phyloP scores from a whole-genome alignment of 176 grass and related monocot genomes.

The Thalia dealbata region DNA sequence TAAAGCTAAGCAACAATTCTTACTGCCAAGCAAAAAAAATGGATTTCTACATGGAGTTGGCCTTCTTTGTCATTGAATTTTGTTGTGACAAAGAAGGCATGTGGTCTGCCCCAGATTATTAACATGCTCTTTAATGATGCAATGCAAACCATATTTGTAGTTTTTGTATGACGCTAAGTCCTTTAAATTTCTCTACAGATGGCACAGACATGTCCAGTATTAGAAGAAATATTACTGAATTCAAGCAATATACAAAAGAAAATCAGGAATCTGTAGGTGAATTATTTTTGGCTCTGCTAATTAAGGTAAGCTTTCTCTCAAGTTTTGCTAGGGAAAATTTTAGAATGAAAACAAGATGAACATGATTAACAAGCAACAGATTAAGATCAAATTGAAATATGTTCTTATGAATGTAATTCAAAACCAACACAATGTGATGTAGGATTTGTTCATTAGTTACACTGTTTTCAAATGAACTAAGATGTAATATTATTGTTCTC shows the following conservation, averaged over 20 bases:
- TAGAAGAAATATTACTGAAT: constrained; percentile 27
- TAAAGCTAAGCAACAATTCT: not conserved
- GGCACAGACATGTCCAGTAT: constrained; percentile 38
- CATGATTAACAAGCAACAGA: not conserved
- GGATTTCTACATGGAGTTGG: too few species aligned
- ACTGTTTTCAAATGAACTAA: not conserved
- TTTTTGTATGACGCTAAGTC: not conserved
- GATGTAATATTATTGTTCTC: not conserved
- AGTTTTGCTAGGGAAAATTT: not conserved
- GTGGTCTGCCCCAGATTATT: not conserved
- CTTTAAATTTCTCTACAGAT: constrained; percentile 30
- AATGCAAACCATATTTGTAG: not conserved
- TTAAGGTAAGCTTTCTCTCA: constrained; percentile 46
- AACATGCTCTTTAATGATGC: not conserved
- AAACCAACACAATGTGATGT: not conserved
- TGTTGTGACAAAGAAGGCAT: too few species aligned
- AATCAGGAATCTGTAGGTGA: constrained; percentile 77
- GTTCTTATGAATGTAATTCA: not conserved
- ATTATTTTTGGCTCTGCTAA: constrained; percentile 64
- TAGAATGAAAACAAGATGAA: not conserved
- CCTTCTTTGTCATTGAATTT: too few species aligned
- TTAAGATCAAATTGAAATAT: not conserved
- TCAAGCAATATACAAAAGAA: constrained; percentile 53
- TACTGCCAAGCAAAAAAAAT: not conserved
- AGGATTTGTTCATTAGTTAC: not conserved